Percentiles rank a stretch among this genome's conserved stretches.
phyloP scores from a whole-genome alignment of 768 basidiomycete species.

The Chalciporus chontae region DNA sequence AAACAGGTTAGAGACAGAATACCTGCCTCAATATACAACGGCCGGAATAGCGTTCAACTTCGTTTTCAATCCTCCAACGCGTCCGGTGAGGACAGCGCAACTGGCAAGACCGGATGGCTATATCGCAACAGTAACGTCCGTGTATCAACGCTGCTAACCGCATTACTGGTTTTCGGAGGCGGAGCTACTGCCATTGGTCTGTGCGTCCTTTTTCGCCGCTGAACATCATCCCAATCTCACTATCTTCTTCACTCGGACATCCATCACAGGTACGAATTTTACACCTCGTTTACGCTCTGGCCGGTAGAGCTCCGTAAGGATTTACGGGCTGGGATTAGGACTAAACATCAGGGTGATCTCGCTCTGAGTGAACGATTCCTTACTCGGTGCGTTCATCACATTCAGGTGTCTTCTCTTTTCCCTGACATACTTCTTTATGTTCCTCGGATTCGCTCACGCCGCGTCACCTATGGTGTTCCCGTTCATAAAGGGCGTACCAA shows the following conservation, averaged over 20 bases:
- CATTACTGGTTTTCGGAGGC: slow-evolving; percentile 35
- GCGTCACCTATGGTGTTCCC: neutral
- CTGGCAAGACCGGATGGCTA: slow-evolving; percentile 2
- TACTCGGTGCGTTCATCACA: slow-evolving; percentile 40
- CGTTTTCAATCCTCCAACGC: slow-evolving; percentile 12
- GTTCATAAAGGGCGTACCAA: slow-evolving; percentile 47
- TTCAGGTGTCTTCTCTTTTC: neutral
- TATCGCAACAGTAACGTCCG: slow-evolving; percentile 22
- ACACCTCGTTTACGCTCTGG: slow-evolving; percentile 59
- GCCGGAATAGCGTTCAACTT: neutral
- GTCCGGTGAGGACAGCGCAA: neutral
- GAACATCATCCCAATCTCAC: neutral
- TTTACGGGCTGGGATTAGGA: slow-evolving; percentile 61
- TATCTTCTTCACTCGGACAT: neutral
- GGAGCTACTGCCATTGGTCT: slow-evolving; percentile 42
- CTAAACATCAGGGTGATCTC: slow-evolving; percentile 55
- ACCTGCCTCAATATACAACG: neutral
- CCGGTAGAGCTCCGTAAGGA: slow-evolving; percentile 60
- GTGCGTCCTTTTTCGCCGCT: slow-evolving; percentile 28
- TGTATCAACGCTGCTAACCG: slow-evolving; percentile 38
- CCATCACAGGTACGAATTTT: slow-evolving; percentile 49
- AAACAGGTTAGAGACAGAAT: neutral
- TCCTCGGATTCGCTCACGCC: neutral
- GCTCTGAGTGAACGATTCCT: slow-evolving; percentile 50
- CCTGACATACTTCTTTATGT: neutral